phyloP scores from a whole-genome alignment of 108 stramenopile genomes.

The Nitzschia palea region DNA sequence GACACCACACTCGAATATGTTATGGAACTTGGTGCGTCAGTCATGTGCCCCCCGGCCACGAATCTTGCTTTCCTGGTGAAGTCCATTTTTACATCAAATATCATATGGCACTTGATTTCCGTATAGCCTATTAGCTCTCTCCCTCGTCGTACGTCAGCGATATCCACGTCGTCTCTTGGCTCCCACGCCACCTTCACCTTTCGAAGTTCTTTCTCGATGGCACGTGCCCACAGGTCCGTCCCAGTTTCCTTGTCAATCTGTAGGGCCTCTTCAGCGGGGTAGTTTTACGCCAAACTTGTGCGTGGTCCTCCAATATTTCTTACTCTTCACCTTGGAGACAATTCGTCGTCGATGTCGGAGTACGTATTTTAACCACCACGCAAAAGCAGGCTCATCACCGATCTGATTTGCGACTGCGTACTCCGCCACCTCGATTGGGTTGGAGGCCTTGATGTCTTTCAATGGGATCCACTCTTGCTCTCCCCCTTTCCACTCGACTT shows the following conservation, averaged over 20 bases:
- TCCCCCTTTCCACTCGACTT: constrained; percentile 42
- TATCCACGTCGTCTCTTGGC: constrained; percentile 7
- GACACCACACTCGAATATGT: constrained; percentile 44
- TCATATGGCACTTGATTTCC: constrained; percentile 30
- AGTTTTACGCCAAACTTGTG: constrained; percentile 35
- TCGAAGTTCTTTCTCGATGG: constrained; percentile 42
- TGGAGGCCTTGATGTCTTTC: constrained; percentile 43
- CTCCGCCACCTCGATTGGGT: constrained; percentile 51
- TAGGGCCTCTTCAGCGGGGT: constrained; percentile 32
- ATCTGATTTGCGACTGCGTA: constrained; percentile 36
- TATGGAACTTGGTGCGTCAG: constrained; percentile 27
- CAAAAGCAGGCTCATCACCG: constrained; percentile 40
- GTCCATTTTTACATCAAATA: constrained; percentile 49
- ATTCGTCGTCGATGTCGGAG: constrained; percentile 22
- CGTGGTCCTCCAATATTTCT: constrained; percentile 38
- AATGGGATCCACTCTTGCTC: constrained; percentile 27
- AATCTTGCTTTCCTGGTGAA: constrained; percentile 20
- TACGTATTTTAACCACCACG: constrained; percentile 45
- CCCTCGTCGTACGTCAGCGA: too few relatives aligned
- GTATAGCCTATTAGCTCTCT: constrained; percentile 27
- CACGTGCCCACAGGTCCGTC: constrained; percentile 24
- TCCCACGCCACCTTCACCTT: constrained; percentile 39
- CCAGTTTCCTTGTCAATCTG: constrained; percentile 36
- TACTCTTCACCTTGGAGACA: constrained; percentile 32
- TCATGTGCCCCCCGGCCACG: constrained; percentile 38